Percentiles rank a stretch among this genome's conserved stretches.
Conservation (phyloP, 192 early-diverging fungal genomes). For the Podila verticillata region DNA sequence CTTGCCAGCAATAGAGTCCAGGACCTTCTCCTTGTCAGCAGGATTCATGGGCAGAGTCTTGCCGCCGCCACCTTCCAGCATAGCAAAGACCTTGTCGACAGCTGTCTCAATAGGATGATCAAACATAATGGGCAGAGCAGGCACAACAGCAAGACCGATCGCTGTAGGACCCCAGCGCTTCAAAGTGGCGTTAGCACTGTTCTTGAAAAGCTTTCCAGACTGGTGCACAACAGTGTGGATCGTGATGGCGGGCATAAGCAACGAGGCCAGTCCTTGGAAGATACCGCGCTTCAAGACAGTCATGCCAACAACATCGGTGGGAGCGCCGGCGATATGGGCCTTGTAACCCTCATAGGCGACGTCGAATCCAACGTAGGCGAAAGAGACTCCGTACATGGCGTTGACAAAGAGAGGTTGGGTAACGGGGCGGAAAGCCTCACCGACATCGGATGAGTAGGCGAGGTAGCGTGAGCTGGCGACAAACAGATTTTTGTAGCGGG, state of each 20-base stretch:
- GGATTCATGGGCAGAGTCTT: conserved; percentile 47
- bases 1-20: conserved; percentile 25
- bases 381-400: conserved; percentile 68
- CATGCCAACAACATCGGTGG: conserved; percentile 52
- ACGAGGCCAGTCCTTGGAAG: conserved; percentile 71
- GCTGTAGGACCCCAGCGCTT: conserved; percentile 69
- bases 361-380: conserved; percentile 70
- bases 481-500: conserved; percentile 56
- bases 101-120: conserved; percentile 70
- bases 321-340: conserved; percentile 56
- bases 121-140: conserved; percentile 69
- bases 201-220: conserved; percentile 51
- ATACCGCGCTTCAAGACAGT: conserved; percentile 64
- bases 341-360: conserved; percentile 71
- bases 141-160: conserved; percentile 68
- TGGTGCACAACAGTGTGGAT: conserved; percentile 73
- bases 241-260: conserved; percentile 65
- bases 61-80: conserved; percentile 40
- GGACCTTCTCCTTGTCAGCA: conserved; percentile 26
- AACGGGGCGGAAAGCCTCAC: conserved; percentile 75
- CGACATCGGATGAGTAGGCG: conserved; percentile 77
- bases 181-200: conserved; percentile 56
- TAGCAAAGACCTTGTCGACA: conserved; percentile 69
- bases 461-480: conserved; percentile 59
- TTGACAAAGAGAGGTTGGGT: conserved; percentile 62